These are phyloP conservation scores for Pyricularia sp. DNA, from an alignment of 2,329 filamentous ascomycete genomes.

Conservation along the genomic window DNA sequence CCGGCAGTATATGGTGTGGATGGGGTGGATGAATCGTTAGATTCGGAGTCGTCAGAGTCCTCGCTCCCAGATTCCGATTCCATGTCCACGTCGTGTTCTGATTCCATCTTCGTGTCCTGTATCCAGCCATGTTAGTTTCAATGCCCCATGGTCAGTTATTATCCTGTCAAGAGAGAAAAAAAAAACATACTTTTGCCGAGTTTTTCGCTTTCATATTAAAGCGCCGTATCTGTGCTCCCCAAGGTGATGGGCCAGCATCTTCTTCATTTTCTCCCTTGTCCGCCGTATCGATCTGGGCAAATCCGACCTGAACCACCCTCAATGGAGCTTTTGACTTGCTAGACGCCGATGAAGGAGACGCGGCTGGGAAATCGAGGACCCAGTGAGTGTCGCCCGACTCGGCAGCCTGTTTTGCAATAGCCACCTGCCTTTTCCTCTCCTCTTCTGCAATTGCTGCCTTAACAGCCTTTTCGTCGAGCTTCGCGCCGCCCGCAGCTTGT, in stretches of 20 bases:
- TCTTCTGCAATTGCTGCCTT: constrained; percentile 52
- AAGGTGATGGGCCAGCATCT: constrained; percentile 9
- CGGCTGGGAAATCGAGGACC: constrained; percentile 49
- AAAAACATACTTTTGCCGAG: constrained; percentile 12
- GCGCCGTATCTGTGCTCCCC: constrained; percentile 7
- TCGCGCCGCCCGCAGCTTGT: constrained; percentile 13
- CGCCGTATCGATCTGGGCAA: constrained; percentile 33
- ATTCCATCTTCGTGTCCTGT: background rate
- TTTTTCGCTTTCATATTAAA: constrained; percentile 22
- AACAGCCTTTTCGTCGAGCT: constrained; percentile 45
- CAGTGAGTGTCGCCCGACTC: constrained; percentile 60
- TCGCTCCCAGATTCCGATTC: constrained; percentile 22
- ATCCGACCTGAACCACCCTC: constrained; percentile 47
- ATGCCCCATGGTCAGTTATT: background rate
- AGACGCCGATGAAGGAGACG: constrained; percentile 12
- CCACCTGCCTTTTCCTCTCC: constrained; percentile 49
- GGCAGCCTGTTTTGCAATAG: constrained; percentile 47
- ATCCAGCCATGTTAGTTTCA: background rate
- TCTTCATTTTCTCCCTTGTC: constrained; percentile 20
- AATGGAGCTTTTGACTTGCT: constrained; percentile 25
- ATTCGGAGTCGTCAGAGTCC: constrained; percentile 20
- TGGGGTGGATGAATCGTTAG: constrained; percentile 15
- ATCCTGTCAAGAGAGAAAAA: constrained; percentile 6
- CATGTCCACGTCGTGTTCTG: background rate
- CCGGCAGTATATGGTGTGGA: constrained; percentile 4